Base-by-base conservation (phyloP, 768 basidiomycete species). In the Brasilioporus rufonigricans region DNA sequence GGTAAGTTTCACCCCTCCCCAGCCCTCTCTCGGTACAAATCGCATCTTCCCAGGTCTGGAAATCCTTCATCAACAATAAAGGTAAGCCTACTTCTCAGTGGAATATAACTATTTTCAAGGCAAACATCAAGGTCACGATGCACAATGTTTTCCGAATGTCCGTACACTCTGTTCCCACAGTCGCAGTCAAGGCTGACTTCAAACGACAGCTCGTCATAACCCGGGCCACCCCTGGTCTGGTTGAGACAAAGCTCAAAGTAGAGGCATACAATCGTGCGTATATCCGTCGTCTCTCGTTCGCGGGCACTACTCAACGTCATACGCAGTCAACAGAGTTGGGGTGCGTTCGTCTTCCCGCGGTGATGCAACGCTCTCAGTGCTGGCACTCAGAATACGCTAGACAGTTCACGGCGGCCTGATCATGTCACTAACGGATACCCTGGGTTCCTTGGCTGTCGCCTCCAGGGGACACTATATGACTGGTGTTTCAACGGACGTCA, bases 401-500 rank as follows among this genome's bases (percentile, higher is more conserved):
- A 78, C 76, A 69, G 87, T 87, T 23, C 91, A 93, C 61, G 91
- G 91, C 18, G 91, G 91, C 21, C 78, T 93, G 35, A 81, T 93
- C 59, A 68, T 89, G 65, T 90, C 91, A 10, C 73, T 93, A 29
- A 92, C 91, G 5, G 91, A 93, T 68, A 91, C 90, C 14, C 70
- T 93, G 18, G 91, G 91, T 4, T 92, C 91, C 1, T 80, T 93
- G 18, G 90, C 87, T n/a, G 82, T 93, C 24, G 87, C 90, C 1
- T 81, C 85, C 14, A 85, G 85, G 58, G 91, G 91, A 3, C 85
- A 91, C 10, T 93, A 74, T 63, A 91, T 91, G 90, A 93, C 91
- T 0, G 90, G 91, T 16, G 90, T 93, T 11, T 91, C 89, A 3
- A 90, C 89, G 4, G 91, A 93, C 65, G 83, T 93, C 58, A 85